These are phyloP conservation scores for Phylloporus arenicola DNA, from an alignment of 768 basidiomycete genomes.

Conservation along the genomic window DNA sequence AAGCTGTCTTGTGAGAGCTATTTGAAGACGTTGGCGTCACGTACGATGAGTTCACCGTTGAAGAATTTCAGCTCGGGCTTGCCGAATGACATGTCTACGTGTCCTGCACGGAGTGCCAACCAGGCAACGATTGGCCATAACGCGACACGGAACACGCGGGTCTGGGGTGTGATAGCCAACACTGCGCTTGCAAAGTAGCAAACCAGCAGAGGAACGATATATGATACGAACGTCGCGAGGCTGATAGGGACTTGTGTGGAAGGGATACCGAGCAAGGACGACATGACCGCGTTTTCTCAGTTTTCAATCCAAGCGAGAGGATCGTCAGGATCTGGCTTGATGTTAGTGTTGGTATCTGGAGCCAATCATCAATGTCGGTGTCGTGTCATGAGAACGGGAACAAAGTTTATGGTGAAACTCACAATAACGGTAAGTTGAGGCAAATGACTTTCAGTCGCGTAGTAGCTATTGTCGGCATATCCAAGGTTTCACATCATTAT, in stretches of 20 bases:
- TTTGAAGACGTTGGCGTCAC: background rate
- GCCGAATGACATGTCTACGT: slow-evolving; percentile 5
- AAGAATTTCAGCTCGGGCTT: background rate
- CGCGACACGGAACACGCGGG: slow-evolving; percentile 39
- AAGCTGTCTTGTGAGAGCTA: background rate
- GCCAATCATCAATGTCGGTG: too few species aligned
- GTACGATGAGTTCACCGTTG: slow-evolving; percentile 11
- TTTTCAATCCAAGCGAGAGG: too few species aligned
- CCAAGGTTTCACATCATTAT: too few species aligned
- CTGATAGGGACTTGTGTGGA: slow-evolving; percentile 25
- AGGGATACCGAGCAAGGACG: slow-evolving; percentile 1
- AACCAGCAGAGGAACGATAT: slow-evolving; percentile 39
- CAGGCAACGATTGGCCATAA: slow-evolving; percentile 43
- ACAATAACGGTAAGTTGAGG: too few species aligned
- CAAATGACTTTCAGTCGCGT: too few species aligned
- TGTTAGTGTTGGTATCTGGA: too few species aligned
- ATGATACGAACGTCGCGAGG: slow-evolving; percentile 27
- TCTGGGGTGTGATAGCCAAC: slow-evolving; percentile 44
- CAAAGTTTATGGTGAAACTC: too few species aligned
- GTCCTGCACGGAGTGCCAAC: slow-evolving; percentile 36
- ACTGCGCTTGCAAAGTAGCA: slow-evolving; percentile 46
- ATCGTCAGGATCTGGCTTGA: too few species aligned
- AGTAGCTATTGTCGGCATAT: too few species aligned
- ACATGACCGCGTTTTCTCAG: background rate
- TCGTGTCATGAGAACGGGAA: too few species aligned